Evolutionary conservation across 768 basidiomycete genomes (phyloP), one percentile per base, ranked within the genome.

Genomic region (Leccinum broughii): DNA sequence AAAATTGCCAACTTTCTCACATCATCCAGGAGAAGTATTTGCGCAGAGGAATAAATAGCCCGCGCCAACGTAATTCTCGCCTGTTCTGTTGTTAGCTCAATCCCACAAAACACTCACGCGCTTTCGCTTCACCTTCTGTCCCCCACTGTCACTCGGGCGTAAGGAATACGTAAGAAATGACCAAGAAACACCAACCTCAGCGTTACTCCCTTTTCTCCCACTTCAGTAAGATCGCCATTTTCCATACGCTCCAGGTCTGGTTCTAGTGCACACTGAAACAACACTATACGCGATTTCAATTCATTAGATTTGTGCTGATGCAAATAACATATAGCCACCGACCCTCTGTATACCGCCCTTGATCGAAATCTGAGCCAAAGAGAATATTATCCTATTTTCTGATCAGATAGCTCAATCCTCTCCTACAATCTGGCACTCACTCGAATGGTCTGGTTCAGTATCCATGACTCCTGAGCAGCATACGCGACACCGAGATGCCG

Each of bases 381-480:
- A 62, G 13, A 39, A 62, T 60, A 51, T 62, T 62, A 4, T 62
- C 46, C 58, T 62, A 64, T 24, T 13, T 26, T 10, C 32, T 7
- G 26, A 24, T 50, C 15, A 51, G 32, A 56, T 48, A 15, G 37
- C 4, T n/a, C 4, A 4, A 17, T 8, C 35, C 24, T 17, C 6
- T 30, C 15, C 6, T 20, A 5, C 5, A 28, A 9, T 9, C 3
- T 22, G 15, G 26, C 20, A 26, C 41, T 22, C 34, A 85, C 86
- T 68, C 76, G 78, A 52, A 91, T 89, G 0, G 89, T 90, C 59
- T 86, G 87, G 64, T 91, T 92, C 70, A 87, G 82, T 6, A 93
- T 85, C 90, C 91, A 95, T 3, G 88, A 85, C 68, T 92, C 90
- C 70, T 95, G 92, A 4, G 88, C 87, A 8, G 88, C 88, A 69